Conservation (phyloP, 2,329 filamentous ascomycete genomes). For the Ophiocordyceps camponoti-floridani region DNA sequence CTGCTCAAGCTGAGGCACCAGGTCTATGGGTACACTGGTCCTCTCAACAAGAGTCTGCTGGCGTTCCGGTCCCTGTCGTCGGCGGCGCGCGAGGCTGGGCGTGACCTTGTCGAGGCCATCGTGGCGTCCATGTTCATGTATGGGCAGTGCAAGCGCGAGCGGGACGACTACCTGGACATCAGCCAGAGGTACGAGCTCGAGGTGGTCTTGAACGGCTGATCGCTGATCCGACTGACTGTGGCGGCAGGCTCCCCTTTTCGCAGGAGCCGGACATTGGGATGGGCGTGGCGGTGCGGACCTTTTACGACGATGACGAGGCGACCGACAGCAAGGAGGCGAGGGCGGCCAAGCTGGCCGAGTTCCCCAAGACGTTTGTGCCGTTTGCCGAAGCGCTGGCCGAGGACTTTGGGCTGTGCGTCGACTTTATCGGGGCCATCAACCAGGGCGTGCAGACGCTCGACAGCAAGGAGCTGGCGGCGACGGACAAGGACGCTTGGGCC, state of each 20-base stretch:
- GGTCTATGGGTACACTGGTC: slow-evolving; percentile 81
- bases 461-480: slow-evolving; percentile 24
- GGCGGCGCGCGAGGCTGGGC: slow-evolving; percentile 58
- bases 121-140: slow-evolving; percentile 65
- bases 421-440: slow-evolving; percentile 39
- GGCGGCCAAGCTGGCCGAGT: slow-evolving; percentile 25
- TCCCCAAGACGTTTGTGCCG: slow-evolving; percentile 37
- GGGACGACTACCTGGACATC: slow-evolving; percentile 48
- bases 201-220: too few species aligned
- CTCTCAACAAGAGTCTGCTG: slow-evolving; percentile 76
- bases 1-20: slow-evolving; percentile 69
- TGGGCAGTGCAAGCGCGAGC: slow-evolving; percentile 56
- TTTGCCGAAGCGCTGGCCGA: slow-evolving; percentile 39
- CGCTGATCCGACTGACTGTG: slow-evolving; percentile 4
- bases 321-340: slow-evolving; percentile 32
- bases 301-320: slow-evolving; percentile 52
- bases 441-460: slow-evolving; percentile 37
- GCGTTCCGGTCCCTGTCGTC: slow-evolving; percentile 72
- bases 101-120: slow-evolving; percentile 72
- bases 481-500: slow-evolving; percentile 33
- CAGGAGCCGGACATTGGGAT: slow-evolving; percentile 56
- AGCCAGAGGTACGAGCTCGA: slow-evolving; percentile 37
- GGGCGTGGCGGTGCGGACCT: slow-evolving; percentile 64
- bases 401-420: slow-evolving; percentile 38
- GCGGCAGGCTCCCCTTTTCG: slow-evolving; percentile 43